Base-by-base conservation (phyloP, 1,284 basidiomycete species). In the Ceratobasidium papillatum region DNA sequence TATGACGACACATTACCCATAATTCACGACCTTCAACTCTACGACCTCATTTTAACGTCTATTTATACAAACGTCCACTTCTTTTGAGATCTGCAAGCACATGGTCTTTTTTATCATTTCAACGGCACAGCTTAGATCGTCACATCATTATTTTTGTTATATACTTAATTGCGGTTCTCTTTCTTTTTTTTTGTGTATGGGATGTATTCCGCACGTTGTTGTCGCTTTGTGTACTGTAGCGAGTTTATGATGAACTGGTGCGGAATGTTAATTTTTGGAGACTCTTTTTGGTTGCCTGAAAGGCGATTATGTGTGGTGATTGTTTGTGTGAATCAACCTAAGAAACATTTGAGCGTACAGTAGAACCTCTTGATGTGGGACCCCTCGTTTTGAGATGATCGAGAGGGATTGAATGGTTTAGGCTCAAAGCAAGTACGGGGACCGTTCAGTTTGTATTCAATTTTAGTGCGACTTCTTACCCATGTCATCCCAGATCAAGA, bases 61-160 rank as follows among this genome's bases (percentile, higher is more conserved):
- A 45, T 62, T 62, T 62, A 45, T 62, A 36, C 12, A 32, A 11
- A 34, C 22, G 17, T 36, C 12, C 25, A 34, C 34, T 22, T 12
- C 5, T 34, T 38, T 41, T 41, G 7, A 38, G 38, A 62, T 62
- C 41, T 43, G 41, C 59, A 62, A 32, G 59, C 38, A 43, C 36
- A 36, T 58, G 12, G 56, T 27, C 11, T 56, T 19, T 32, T 56
- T 11, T n/a, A 9, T n/a, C 8, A 30, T 56, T 62, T 62, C 59
- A 43, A 45, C 22, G 30, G 38, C 59, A 45, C 59, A 62, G 38
- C 41, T 47, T 62, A 62, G 59, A 62, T 62, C 58, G 58, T n/a
- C 34, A 38, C 34, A 41, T n/a, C 34, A 62, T 61, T 30, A 43
- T 62, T 43, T 12, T 62, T 62, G 59, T 62, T 62, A 62, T 62